A percentile compares a stretch with the other conserved stretches of the same genome.
Conservation (phyloP, 306 rosid genomes). For the Macrotyloma uniflorum region DNA sequence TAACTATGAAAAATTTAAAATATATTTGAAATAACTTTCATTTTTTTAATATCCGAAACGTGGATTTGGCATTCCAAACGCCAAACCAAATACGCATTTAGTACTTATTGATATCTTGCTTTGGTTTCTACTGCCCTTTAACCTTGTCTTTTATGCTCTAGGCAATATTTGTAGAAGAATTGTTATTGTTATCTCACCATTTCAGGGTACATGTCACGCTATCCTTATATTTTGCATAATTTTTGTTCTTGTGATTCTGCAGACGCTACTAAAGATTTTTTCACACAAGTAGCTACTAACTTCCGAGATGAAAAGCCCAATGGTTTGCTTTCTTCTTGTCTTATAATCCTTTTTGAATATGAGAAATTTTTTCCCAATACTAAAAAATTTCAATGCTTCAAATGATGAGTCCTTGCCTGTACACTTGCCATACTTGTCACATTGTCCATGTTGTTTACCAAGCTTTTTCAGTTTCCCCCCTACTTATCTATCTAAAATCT, state of each 20-base stretch:
- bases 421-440: neutral
- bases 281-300: conserved; percentile 54
- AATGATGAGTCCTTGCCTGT: conserved; percentile 3
- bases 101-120: conserved; percentile 25
- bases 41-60: too few species aligned
- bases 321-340: conserved; percentile 48
- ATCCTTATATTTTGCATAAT: neutral
- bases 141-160: conserved; percentile 1
- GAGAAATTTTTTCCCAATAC: neutral
- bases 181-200: neutral
- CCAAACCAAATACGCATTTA: neutral
- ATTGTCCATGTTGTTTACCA: neutral
- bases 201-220: neutral
- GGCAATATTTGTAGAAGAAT: conserved; percentile 17
- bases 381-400: neutral
- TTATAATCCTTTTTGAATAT: conserved; percentile 23
- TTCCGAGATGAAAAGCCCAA: conserved; percentile 53
- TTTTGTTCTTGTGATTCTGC: conserved; percentile 39
- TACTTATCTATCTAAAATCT: neutral
- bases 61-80: too few species aligned
- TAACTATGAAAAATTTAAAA: neutral
- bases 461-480: neutral
- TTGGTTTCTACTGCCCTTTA: conserved; percentile 10
- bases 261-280: conserved; percentile 89
- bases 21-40: too few species aligned